Base-by-base conservation (phyloP, 805 yeast genomes). In the Nakazawaea wyomingensis region DNA sequence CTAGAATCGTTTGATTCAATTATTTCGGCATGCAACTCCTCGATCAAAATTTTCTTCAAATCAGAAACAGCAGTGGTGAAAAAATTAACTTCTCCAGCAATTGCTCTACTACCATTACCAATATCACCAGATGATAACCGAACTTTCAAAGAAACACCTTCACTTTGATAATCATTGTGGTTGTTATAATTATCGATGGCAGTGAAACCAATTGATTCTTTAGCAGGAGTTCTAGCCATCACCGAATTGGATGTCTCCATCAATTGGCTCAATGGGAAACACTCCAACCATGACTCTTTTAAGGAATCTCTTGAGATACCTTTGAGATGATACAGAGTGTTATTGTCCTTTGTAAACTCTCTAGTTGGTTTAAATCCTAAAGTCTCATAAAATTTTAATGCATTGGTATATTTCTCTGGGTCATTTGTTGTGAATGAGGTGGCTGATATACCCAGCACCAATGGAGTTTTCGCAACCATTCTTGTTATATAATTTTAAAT, bases 221-320 rank as follows among this genome's bases (percentile, higher is more conserved):
- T 78, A 32, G 65, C 62, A 21, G 68, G 68, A n/a, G 57, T 37
- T 7, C 51, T 37, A 16, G 41, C 35, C 1, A 52, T 56, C 3
- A 47, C 41, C 9, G 37, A 16, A 14, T 10, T n/a, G 4, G 20
- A 11, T 35, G 52, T 54, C 9, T 31, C 33, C 22, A 20, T 16
- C 13, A 53, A 14, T 36, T 53, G 49, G 1, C 55, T 41, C 32
- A 73, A 64, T 17, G 85, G 87, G 58, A 78, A 82, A 18, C 80
- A 65, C 58, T 82, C 85, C 37, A 85, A 57, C 95, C 95, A 85
- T 22, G 76, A 61, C 60, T 85, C 95, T 49, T 69, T 74, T 39
- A 81, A 54, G 1, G 90, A 82, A 49, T 82, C 87, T 44, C 66
- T 69, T 7, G 87, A 74, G 36, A 84, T 66, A 4, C 90, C 90